Conservation (phyloP, 176 grass and related monocot genomes). For the Dendrocalamus sinicus region DNA sequence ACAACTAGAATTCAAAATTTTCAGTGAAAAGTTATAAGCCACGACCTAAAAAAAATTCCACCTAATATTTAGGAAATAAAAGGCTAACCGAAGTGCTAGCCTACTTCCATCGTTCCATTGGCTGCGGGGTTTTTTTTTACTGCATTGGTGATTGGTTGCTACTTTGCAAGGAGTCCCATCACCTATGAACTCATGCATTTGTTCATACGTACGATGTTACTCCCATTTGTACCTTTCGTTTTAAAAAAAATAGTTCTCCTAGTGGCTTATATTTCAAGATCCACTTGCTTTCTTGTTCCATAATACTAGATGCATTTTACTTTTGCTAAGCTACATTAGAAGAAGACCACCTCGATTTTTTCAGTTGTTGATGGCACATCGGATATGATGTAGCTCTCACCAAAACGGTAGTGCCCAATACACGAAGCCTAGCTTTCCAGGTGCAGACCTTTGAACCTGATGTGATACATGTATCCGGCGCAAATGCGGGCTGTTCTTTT, state of each 20-base stretch:
- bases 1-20: too few relatives aligned
- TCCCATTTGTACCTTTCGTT: neutral
- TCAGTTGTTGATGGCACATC: neutral
- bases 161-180: neutral
- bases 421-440: neutral
- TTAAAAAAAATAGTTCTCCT: neutral
- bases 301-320: neutral
- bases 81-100: neutral
- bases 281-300: neutral
- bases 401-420: neutral
- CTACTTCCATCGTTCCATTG: neutral
- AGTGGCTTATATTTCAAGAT: neutral
- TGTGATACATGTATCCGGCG: neutral
- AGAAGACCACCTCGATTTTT: neutral
- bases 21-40: too few relatives aligned
- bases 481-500: neutral
- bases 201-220: constrained; percentile 28
- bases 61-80: neutral
- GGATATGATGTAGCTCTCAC: constrained; percentile 12
- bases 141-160: neutral
- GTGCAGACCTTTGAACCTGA: neutral
- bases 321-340: neutral
- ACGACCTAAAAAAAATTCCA: too few relatives aligned
- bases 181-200: neutral
- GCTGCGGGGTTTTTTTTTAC: neutral